Evolutionary conservation across 257 asterid genomes (phyloP).

Genomic region (Nicotiana tomentosiformis): DNA sequence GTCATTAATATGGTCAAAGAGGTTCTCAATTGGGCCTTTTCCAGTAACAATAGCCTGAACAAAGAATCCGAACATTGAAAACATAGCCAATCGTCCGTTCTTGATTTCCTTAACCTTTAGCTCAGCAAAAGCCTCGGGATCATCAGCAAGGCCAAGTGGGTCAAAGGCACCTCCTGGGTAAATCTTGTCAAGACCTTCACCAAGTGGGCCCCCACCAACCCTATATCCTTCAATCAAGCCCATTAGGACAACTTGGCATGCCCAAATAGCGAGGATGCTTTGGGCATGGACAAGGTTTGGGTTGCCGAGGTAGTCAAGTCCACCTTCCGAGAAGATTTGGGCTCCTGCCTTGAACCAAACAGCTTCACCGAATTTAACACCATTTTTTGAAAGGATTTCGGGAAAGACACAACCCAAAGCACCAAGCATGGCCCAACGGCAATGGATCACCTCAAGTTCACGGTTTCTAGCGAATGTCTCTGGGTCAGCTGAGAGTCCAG

Average conservation of each 20-base stretch:
- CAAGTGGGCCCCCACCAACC: slow-evolving; percentile 88
- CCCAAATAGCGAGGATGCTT: slow-evolving; percentile 88
- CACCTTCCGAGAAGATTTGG: slow-evolving; percentile 88
- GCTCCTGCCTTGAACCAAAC: slow-evolving; percentile 96
- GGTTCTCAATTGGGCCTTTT: slow-evolving; percentile 79
- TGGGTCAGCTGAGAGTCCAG: slow-evolving; percentile 92
- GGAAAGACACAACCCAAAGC: slow-evolving; percentile 89
- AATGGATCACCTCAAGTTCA: slow-evolving; percentile 85
- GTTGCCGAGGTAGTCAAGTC: slow-evolving; percentile 82
- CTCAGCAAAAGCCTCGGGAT: slow-evolving; percentile 50
- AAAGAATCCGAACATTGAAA: slow-evolving; percentile 71
- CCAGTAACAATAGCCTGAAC: slow-evolving; percentile 90
- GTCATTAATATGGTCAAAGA: slow-evolving; percentile 65
- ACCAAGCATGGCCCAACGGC: slow-evolving; percentile 95
- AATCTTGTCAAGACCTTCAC: slow-evolving; percentile 81
- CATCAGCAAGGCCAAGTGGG: slow-evolving; percentile 69
- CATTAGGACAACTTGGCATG: slow-evolving; percentile 71
- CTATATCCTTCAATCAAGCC: slow-evolving; percentile 81
- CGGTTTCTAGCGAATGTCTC: slow-evolving; percentile 87
- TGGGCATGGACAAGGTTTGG: slow-evolving; percentile 88
- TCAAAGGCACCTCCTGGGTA: slow-evolving; percentile 86
- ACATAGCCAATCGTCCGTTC: slow-evolving; percentile 71
- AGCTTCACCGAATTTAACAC: slow-evolving; percentile 77
- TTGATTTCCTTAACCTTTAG: slow-evolving; percentile 57
- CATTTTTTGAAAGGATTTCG: slow-evolving; percentile 65